A percentile compares a stretch with the other conserved stretches of the same genome.
Evolutionary conservation across 1,139 yeast genomes (phyloP).

Genomic region (Kurtzmaniella quercitrusa): DNA sequence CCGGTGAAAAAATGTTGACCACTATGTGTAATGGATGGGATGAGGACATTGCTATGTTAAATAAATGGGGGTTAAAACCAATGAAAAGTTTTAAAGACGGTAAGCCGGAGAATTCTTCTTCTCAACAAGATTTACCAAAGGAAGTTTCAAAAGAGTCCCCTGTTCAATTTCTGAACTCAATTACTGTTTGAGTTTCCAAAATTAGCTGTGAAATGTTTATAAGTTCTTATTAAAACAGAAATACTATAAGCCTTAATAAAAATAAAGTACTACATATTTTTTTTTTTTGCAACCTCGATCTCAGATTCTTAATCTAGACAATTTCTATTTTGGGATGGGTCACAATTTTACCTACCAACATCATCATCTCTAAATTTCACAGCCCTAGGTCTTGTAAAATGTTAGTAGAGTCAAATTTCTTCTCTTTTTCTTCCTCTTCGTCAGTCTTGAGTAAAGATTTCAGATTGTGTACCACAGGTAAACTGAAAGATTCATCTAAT

Average conservation of each 20-base stretch:
- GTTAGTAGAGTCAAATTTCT: conserved; percentile 7
- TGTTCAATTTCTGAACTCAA: not conserved
- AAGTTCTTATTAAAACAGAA: too few species aligned
- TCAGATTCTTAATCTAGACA: conserved; percentile 2
- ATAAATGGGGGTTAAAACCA: conserved; percentile 68
- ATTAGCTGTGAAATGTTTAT: too few species aligned
- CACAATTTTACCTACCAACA: conserved; percentile 6
- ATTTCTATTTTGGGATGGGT: conserved; percentile 8
- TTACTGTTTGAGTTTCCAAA: too few species aligned
- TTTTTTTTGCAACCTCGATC: too few species aligned
- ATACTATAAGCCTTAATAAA: too few species aligned
- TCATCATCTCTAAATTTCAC: conserved; percentile 7
- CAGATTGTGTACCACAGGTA: conserved; percentile 22
- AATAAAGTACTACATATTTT: conserved; percentile 8
- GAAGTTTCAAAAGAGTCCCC: not conserved
- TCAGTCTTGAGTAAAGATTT: conserved; percentile 12
- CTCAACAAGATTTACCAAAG: not conserved
- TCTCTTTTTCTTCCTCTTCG: conserved; percentile 5
- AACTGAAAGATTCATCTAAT: conserved; percentile 27
- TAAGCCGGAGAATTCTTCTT: conserved; percentile 3
- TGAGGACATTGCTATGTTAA: conserved; percentile 66
- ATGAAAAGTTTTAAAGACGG: conserved; percentile 48
- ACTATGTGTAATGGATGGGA: conserved; percentile 87
- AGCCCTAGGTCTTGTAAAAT: conserved; percentile 7
- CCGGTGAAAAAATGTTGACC: conserved; percentile 78